phyloP scores from a whole-genome alignment of 192 early-diverging fungal species.

The Diversispora epigaea region DNA sequence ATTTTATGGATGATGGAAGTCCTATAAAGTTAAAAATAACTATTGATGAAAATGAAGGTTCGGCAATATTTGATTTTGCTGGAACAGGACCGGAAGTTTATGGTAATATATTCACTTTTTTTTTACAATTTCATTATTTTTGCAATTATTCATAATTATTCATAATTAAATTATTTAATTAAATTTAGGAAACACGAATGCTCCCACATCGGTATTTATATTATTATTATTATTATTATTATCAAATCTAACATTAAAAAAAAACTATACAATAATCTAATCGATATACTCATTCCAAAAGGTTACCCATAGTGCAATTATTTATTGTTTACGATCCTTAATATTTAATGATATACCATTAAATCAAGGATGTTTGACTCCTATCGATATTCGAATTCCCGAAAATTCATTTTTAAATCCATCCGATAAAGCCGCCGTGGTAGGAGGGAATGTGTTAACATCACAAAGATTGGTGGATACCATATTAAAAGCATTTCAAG shows the following conservation, averaged over 20 bases:
- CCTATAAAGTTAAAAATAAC: slow-evolving; percentile 72
- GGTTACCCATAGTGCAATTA: slow-evolving; percentile 89
- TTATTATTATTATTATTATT: not conserved
- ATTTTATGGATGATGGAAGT: slow-evolving; percentile 94
- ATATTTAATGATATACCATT: slow-evolving; percentile 90
- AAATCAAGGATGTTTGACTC: slow-evolving; percentile 92
- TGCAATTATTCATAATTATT: not conserved
- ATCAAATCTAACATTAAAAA: slow-evolving; percentile 20
- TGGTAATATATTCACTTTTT: slow-evolving; percentile 64
- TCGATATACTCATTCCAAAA: slow-evolving; percentile 26
- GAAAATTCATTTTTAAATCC: slow-evolving; percentile 76
- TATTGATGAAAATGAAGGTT: slow-evolving; percentile 71
- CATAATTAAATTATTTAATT: not conserved
- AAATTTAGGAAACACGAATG: slow-evolving; percentile 32
- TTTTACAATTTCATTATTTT: not conserved
- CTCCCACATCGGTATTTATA: slow-evolving; percentile 38
- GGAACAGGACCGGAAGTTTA: slow-evolving; percentile 89
- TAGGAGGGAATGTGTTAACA: slow-evolving; percentile 96
- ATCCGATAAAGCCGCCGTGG: slow-evolving; percentile 82
- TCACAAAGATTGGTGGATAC: slow-evolving; percentile 92
- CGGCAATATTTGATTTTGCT: slow-evolving; percentile 88
- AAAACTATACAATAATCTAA: slow-evolving; percentile 20
- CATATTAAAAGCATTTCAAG: slow-evolving; percentile 85
- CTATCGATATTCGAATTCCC: slow-evolving; percentile 81
- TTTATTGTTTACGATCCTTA: slow-evolving; percentile 92